These are phyloP conservation scores for Aspergillus caelatus DNA, from an alignment of 2,329 filamentous ascomycete genomes.

Conservation along the genomic window DNA sequence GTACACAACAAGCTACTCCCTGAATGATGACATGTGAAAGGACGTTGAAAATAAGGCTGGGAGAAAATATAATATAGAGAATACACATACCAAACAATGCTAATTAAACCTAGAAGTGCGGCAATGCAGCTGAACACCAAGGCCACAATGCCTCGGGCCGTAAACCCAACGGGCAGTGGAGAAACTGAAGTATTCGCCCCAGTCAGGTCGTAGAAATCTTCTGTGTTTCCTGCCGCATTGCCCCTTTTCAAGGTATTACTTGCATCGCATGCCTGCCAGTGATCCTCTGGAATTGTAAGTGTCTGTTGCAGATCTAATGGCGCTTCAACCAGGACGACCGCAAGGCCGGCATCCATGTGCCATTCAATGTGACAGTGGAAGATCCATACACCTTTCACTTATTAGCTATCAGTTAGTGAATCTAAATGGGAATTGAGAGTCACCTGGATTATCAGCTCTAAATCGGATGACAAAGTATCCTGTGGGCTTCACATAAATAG, in stretches of 20 bases:
- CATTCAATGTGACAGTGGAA: slow-evolving; percentile 84
- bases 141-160: slow-evolving; percentile 70
- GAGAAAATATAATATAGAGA: background rate
- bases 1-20: background rate
- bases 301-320: slow-evolving; percentile 64
- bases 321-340: slow-evolving; percentile 66
- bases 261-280: slow-evolving; percentile 61
- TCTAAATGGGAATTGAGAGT: no score
- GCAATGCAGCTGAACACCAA: slow-evolving; percentile 71
- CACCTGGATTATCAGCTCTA: slow-evolving; percentile 42
- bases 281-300: slow-evolving; percentile 63
- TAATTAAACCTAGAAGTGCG: slow-evolving; percentile 68
- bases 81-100: slow-evolving; percentile 65
- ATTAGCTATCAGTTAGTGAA: background rate
- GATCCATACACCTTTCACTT: slow-evolving; percentile 59
- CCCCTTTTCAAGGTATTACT: slow-evolving; percentile 58
- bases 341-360: slow-evolving; percentile 70
- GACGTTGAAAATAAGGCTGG: background rate
- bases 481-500: slow-evolving; percentile 64
- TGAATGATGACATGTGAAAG: background rate
- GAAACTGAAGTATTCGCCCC: slow-evolving; percentile 61
- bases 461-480: slow-evolving; percentile 68
- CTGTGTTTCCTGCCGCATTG: slow-evolving; percentile 75
- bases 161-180: slow-evolving; percentile 70
- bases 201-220: slow-evolving; percentile 63